Base-by-base conservation (phyloP, 768 basidiomycete genomes). In the Kwoniella pini region DNA sequence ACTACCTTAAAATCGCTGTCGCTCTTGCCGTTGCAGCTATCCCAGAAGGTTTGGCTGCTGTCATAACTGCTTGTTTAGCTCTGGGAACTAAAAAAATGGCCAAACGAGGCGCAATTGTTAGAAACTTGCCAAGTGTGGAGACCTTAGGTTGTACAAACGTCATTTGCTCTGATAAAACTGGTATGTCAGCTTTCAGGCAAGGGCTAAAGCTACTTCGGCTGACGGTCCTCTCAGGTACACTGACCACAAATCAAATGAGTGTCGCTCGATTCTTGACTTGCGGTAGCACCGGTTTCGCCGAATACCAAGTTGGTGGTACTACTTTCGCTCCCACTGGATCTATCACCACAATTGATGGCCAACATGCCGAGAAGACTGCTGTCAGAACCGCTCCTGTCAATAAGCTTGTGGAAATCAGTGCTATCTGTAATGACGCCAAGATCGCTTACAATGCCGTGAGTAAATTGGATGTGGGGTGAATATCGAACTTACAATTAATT, bases 51-150 rank as follows among this genome's bases (percentile, higher is more conserved):
- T 81, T 99, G n/a, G 93, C 95, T 33, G 94, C 93, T 51, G 95
- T 99, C 60, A 96, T 98, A 74, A 99, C 95, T 7, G 93, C 93
- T 10, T 97, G 94, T 79, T 80, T 99, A 38, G 94, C 96, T 10
- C 83, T 99, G 13, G 96, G 95, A 19, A 97, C 95, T 17, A 93
- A 96, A 82, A 97, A 96, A 80, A 99, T 99, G 95, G 94, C 95
- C 0, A 90, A 96, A 82, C 90, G 94, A 81, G 96, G 97, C 64
- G 95, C 95, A 1, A 99, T 99, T 71, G 95, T 99, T 54, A 82
- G 94, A 70, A 94, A 95, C 78, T 81, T 99, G 64, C 96, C 95
- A 7, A 91, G 89, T 64, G 96, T 99, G 30, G 95, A 99, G 81
- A 98, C 95, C 38, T 83, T 99, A 6, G 95, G 95, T 0, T 94